These are phyloP conservation scores for Melampsora abietis-canadensis DNA, from an alignment of 1,284 basidiomycete genomes.

Conservation along the genomic window DNA sequence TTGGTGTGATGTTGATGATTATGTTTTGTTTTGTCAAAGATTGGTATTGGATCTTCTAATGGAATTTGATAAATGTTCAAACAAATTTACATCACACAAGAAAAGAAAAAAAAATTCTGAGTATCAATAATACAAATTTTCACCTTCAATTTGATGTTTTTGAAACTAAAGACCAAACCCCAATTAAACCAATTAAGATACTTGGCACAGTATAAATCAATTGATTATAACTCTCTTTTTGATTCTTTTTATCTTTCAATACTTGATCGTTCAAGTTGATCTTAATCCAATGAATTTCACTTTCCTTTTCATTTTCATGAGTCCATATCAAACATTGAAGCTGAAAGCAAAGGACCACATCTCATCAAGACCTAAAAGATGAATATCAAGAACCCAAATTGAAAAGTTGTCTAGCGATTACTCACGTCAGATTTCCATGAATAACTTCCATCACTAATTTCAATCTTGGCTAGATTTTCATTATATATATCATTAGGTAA, in stretches of 20 bases:
- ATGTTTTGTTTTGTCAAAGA: too few species aligned
- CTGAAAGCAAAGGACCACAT: not conserved
- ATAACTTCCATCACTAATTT: conserved; percentile 39
- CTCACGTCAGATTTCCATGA: conserved; percentile 7
- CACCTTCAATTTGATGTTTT: not conserved
- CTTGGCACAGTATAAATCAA: not conserved
- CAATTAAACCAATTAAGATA: not conserved
- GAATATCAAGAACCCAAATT: not conserved
- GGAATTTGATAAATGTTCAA: too few species aligned
- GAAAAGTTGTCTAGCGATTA: too few species aligned
- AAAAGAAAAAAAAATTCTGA: too few species aligned
- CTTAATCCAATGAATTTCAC: not conserved
- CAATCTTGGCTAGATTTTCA: not conserved
- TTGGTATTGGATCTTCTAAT: too few species aligned
- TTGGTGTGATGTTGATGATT: too few species aligned
- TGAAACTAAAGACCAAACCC: not conserved
- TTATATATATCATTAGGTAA: conserved; percentile 47
- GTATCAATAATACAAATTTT: too few species aligned
- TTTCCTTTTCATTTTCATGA: conserved; percentile 4
- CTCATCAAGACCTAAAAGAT: not conserved
- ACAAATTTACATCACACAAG: too few species aligned
- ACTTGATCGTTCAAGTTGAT: not conserved
- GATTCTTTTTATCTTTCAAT: not conserved
- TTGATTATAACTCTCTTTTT: not conserved
- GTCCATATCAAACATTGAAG: conserved; percentile 29